Evolutionary conservation across 768 basidiomycete genomes (phyloP), one percentile per base, ranked within the genome.

Genomic region (Austroboletus festivus): DNA sequence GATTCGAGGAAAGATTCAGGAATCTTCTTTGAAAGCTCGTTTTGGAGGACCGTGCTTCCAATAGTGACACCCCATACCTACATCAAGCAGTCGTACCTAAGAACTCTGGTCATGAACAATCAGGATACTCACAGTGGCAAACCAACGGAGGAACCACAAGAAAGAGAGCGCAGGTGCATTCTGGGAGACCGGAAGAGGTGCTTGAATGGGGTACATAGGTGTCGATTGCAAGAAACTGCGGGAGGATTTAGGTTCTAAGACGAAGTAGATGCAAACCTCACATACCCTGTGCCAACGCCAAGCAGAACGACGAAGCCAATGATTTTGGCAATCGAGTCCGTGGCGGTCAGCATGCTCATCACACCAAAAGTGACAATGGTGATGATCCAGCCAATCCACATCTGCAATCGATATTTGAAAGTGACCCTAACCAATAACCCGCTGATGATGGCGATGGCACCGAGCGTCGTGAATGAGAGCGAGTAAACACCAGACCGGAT

Each of bases 61-160:
- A 83, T 69, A 0, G 73, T 67, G 42, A 81, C 62, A 3, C 81
- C 81, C 73, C 78, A 78, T 5, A 68, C 67, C 72, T 80, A 60
- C 3, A 1, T 30, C 10, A 7, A 9, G 28, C 4, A n/a, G 31
- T 3, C 3, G 3, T 5, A 16, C 20, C 13, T 33, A 8, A 33
- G 31, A 13, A 33, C 7, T n/a, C 7, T 33, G 31, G 31, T 13
- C 31, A 33, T 13, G 12, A 28, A 41, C 20, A 12, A 4, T 11
- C 11, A 39, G 46, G 13, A 33, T 10, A 42, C 62, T 35, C 40
- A 71, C 73, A 41, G 67, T 57, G 1, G 69, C 64, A 39, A 73
- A 73, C 2, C 59, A 52, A 8, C 75, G 68, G 5, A 62, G 37
- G 53, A 75, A 75, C 13, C 62, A 60, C 42, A 72, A 70, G 51